Evolutionary conservation across 352 stramenopile genomes (phyloP).

Genomic region (Pythium scleroteichum): DNA sequence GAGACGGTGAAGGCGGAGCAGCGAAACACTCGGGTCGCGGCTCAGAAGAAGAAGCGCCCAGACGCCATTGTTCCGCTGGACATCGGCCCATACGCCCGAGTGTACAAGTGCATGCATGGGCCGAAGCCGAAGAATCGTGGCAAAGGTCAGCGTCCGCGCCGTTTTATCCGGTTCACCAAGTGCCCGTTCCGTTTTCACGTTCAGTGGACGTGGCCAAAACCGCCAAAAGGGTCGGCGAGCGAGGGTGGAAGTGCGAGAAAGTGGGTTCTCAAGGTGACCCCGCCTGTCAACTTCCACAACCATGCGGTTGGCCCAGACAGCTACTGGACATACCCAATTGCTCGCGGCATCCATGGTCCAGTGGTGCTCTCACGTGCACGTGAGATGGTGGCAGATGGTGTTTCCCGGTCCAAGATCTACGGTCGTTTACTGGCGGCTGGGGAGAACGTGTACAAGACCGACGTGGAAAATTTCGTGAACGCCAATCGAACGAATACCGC

Average conservation of each 20-base stretch:
- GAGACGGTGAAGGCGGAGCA: too few relatives aligned
- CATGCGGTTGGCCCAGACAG: background rate
- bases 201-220: too few relatives aligned
- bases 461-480: background rate
- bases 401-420: background rate
- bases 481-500: background rate
- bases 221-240: too few relatives aligned
- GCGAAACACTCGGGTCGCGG: too few relatives aligned
- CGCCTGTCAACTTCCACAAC: background rate
- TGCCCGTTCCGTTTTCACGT: background rate
- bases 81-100: too few relatives aligned
- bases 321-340: background rate
- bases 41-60: too few relatives aligned
- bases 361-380: background rate
- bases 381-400: background rate
- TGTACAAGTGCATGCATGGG: background rate
- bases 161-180: background rate
- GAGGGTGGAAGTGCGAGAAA: too few relatives aligned
- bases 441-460: background rate
- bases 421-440: background rate
- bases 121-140: background rate
- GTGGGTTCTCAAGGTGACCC: too few relatives aligned
- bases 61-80: too few relatives aligned
- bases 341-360: background rate
- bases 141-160: background rate